Evolutionary conservation across 805 yeast species (phyloP), one percentile per base, ranked within the genome.

Genomic region (Candida silvatica): DNA sequence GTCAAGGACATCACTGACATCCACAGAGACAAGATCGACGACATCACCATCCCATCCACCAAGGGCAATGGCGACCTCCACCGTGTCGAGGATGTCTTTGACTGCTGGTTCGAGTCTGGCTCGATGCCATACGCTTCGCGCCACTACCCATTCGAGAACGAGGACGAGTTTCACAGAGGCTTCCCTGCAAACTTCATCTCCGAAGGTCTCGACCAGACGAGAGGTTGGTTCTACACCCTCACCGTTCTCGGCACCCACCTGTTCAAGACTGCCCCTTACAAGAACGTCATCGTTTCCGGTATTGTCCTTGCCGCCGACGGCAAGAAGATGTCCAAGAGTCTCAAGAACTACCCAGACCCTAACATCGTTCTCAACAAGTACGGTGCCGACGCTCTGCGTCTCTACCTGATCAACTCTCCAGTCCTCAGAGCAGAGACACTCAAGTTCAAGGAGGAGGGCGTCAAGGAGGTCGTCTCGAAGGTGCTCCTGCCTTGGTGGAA

Each of bases 31-130:
- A 71, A 63, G 50, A 87, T 92, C 51, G 99, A 92, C 56, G 69
- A 79, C 42, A 77, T 92, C 56, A 87, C 96, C 42, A 92, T 92
- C 52, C 97, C 97, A 38, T 88, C 97, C 5, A 70, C 77, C 53
- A 59, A 71, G 55, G 97, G 97, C 49, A 87, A 87, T 58, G 96
- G 97, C 47, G 66, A 56, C 17, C 74, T 92, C 62, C 81, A 65
- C 58, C 82, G 99, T 71, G 73, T 92, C 41, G 97, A 90, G 58
- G 97, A 92, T 64, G 99, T 92, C 31, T 92, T 92, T 56, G 99
- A 92, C 67, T 92, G 99, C 69, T 92, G 99, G 99, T 92, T 92
- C 56, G 99, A 92, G 69, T 86, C 96, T 15, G 99, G 99, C 47
- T 80, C 96, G 34, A 92, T 92, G 99, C 98, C 99, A 43, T 92